Evolutionary conservation across 1,284 basidiomycete genomes (phyloP), one percentile per base, ranked within the genome.

Genomic region (Mycena sp.): DNA sequence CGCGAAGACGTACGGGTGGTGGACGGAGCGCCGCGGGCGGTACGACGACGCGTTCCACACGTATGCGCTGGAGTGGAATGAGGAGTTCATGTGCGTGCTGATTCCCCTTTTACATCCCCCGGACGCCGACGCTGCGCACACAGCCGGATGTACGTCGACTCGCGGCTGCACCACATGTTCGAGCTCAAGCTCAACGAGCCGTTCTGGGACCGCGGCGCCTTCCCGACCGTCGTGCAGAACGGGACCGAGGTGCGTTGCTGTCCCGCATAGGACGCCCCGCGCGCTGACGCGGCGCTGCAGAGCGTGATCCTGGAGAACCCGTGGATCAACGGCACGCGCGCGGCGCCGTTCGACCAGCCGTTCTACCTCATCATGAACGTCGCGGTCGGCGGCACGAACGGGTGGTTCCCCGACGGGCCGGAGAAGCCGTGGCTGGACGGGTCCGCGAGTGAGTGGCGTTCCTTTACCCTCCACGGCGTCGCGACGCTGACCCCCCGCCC

Each of bases 311-410:
- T 93, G 52, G 70, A 80, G 50, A 86, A 94, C 71, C 92, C 90
- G 21, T 96, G 90, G 88, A 70, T 77, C 38, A 80, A 83, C 55
- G 83, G 85, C 45, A 81, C 82, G 6, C 88, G 87, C 61, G 83
- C 87, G 6, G 91, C 94, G 11, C 94, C 94, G 6, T 96, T 95
- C 73, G 94, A 96, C 77, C 88, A 94, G 78, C 78, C 84, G 17
- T 96, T 95, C 79, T 95, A 93, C 77, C 79, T 96, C 40, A 88
- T 94, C 68, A 78, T 96, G 71, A 85, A 93, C 74, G 84, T 95
- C 49, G 93, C 90, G 7, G 91, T 88, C 21, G 94, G 94, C 5
- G 91, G 92, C 6, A 95, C 92, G 30, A 93, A 90, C 71, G 94
- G 94, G 19, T 95, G 91, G 91, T 96, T 96, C 85, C 90, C 90